Evolutionary conservation across 1,284 basidiomycete species (phyloP).

Genomic region (Athelia psychrophila): DNA sequence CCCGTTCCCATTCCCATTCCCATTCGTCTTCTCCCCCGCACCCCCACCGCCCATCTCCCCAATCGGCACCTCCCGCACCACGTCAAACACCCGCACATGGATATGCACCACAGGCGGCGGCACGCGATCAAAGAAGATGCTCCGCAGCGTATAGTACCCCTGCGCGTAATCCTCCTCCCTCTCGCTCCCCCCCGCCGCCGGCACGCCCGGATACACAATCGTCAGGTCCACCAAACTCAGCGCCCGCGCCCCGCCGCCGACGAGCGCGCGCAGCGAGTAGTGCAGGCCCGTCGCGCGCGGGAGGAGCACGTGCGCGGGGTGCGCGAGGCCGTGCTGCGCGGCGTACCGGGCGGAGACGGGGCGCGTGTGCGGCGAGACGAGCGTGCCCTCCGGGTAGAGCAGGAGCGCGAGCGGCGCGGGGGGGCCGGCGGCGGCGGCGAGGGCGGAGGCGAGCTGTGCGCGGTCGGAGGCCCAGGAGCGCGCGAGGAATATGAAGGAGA

Average conservation of each 20-base stretch:
- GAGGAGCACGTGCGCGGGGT: slow-evolving; percentile 80
- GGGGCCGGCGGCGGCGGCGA: slow-evolving; percentile 58
- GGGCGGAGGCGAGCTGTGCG: slow-evolving; percentile 54
- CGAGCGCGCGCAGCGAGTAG: slow-evolving; percentile 80
- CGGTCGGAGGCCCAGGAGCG: slow-evolving; percentile 87
- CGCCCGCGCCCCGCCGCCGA: slow-evolving; percentile 73
- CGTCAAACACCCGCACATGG: slow-evolving; percentile 78
- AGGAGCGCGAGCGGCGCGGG: slow-evolving; percentile 78
- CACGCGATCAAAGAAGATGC: slow-evolving; percentile 82
- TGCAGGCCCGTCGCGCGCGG: slow-evolving; percentile 91
- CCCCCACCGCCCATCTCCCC: slow-evolving; percentile 41
- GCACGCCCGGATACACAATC: slow-evolving; percentile 81
- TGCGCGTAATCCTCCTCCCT: slow-evolving; percentile 67
- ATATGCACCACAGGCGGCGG: slow-evolving; percentile 87
- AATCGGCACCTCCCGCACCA: slow-evolving; percentile 63
- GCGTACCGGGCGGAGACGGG: slow-evolving; percentile 29
- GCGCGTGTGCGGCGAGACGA: slow-evolving; percentile 80
- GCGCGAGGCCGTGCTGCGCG: slow-evolving; percentile 48
- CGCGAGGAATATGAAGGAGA: slow-evolving; percentile 85
- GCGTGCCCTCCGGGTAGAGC: slow-evolving; percentile 92
- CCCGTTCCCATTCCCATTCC: slow-evolving; percentile 10
- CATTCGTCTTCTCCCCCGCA: no score
- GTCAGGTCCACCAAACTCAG: slow-evolving; percentile 88
- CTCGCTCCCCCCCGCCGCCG: neutral
- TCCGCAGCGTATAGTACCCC: slow-evolving; percentile 83